These are phyloP conservation scores for Madurella mycetomatis DNA, from an alignment of 2,329 filamentous ascomycete genomes.

Conservation along the genomic window DNA sequence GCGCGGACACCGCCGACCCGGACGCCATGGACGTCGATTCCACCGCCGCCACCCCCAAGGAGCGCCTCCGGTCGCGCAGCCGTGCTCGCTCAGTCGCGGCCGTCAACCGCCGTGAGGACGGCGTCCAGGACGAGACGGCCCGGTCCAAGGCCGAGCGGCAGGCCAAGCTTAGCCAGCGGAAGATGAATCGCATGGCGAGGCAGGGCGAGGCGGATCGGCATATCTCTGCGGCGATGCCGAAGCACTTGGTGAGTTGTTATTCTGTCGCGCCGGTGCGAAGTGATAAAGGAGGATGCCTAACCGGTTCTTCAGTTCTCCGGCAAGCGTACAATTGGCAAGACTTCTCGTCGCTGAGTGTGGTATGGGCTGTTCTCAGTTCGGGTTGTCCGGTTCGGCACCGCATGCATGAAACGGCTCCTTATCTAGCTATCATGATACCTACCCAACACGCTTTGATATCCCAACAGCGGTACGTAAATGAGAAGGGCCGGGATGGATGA, in stretches of 20 bases:
- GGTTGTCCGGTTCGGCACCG: too few species aligned
- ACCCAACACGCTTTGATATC: too few species aligned
- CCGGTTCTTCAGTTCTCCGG: conserved; percentile 62
- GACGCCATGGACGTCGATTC: conserved; percentile 72
- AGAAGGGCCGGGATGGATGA: too few species aligned
- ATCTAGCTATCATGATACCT: too few species aligned
- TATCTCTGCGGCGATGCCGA: conserved; percentile 71
- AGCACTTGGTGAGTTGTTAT: conserved; percentile 73
- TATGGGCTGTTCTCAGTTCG: too few species aligned
- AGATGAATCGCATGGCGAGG: conserved; percentile 97
- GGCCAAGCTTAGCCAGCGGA: conserved; percentile 88
- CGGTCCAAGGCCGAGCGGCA: conserved; percentile 79
- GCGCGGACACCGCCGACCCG: conserved; percentile 58
- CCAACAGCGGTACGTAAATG: too few species aligned
- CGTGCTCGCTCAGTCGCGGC: conserved; percentile 56
- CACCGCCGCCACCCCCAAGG: conserved; percentile 38
- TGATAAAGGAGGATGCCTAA: conserved; percentile 29
- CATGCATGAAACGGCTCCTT: too few species aligned
- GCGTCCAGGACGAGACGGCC: conserved; percentile 63
- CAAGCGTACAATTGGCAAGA: conserved; percentile 93
- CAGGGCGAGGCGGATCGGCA: conserved; percentile 97
- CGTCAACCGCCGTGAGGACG: conserved; percentile 68
- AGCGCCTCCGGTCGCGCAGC: conserved; percentile 69
- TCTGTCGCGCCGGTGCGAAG: conserved; percentile 15
- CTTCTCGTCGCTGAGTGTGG: conserved; percentile 54